phyloP scores from a whole-genome alignment of 2,329 filamentous ascomycete species.

The Microcyclospora tardicrescens region DNA sequence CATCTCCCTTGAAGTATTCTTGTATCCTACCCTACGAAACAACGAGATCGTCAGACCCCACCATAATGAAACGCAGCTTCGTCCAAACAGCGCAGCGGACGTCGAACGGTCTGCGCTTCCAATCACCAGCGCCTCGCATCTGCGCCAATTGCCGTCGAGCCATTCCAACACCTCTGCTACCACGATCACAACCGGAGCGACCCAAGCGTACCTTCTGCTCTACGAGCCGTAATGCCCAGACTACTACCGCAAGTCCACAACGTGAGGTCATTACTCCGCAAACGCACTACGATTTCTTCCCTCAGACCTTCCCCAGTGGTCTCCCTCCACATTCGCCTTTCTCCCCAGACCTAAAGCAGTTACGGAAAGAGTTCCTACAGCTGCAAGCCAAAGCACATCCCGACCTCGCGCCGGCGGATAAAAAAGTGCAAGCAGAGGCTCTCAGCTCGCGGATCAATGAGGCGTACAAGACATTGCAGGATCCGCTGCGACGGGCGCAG shows the following conservation, averaged over 20 bases:
- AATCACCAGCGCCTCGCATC: no score
- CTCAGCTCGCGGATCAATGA: slow-evolving; percentile 78
- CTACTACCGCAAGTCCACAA: neutral
- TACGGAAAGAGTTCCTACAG: slow-evolving; percentile 75
- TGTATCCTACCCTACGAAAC: no score
- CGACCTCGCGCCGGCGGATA: slow-evolving; percentile 43
- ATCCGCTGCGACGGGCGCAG: slow-evolving; percentile 72
- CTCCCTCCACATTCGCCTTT: slow-evolving; percentile 70
- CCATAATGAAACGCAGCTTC: no score
- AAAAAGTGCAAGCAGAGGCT: slow-evolving; percentile 55
- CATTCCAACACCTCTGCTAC: no score
- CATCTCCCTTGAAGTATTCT: no score
- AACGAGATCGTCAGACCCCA: no score
- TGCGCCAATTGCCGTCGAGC: no score
- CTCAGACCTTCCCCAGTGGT: slow-evolving; percentile 58
- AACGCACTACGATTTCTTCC: slow-evolving; percentile 83
- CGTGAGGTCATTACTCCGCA: slow-evolving; percentile 10
- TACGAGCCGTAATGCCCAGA: no score
- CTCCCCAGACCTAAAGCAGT: slow-evolving; percentile 52
- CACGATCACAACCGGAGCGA: no score
- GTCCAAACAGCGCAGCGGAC: no score
- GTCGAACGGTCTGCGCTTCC: no score
- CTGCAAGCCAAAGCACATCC: slow-evolving; percentile 69
- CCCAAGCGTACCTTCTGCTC: no score
- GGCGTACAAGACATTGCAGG: slow-evolving; percentile 72